Percentiles rank a stretch among this genome's conserved stretches.
These are phyloP conservation scores for Syzygium grande DNA, from an alignment of 345 rosid genomes.

Conservation along the genomic window DNA sequence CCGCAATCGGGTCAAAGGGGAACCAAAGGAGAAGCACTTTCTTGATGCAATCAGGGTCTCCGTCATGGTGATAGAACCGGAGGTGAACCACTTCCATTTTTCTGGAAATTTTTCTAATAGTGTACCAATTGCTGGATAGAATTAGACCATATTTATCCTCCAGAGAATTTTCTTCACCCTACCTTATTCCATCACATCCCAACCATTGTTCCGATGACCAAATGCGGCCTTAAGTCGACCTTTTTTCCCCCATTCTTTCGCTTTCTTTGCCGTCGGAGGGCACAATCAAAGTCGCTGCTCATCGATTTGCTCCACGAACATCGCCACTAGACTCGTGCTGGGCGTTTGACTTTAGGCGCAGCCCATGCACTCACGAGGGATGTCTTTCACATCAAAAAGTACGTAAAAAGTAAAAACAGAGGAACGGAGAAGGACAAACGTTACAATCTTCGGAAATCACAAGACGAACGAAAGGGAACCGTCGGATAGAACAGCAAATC, in stretches of 20 bases:
- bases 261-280: neutral
- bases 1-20: neutral
- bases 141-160: neutral
- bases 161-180: neutral
- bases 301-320: neutral
- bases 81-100: neutral
- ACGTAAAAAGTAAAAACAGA: neutral
- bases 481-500: neutral
- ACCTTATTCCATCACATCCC: neutral
- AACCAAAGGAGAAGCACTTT: neutral
- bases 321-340: neutral
- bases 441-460: too few relatives aligned
- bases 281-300: neutral
- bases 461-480: too few relatives aligned
- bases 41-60: neutral
- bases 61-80: neutral
- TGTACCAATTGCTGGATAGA: neutral
- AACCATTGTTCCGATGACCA: accelerated
- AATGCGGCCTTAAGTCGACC: neutral
- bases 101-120: neutral
- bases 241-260: neutral
- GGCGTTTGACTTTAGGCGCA: neutral
- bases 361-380: neutral
- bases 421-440: too few relatives aligned
- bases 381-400: neutral